These are phyloP conservation scores for Carex pumila DNA, from an alignment of 176 grass and related monocot species.

Conservation along the genomic window DNA sequence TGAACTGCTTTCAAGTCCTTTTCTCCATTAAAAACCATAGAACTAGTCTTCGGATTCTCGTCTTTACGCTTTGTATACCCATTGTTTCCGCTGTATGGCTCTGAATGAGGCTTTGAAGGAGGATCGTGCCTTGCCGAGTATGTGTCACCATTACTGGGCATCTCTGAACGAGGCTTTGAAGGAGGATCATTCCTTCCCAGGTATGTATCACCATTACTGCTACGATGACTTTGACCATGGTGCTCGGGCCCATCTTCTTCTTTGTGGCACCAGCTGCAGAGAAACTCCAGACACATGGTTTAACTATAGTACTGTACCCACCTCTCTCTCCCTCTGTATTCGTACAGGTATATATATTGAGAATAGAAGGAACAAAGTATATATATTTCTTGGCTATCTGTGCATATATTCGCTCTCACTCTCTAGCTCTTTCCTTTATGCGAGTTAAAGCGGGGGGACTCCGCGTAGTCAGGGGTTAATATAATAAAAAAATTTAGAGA, in stretches of 20 bases:
- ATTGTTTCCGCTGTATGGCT: neutral
- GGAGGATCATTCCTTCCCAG: neutral
- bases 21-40: neutral
- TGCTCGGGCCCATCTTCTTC: neutral
- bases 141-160: neutral
- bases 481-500: neutral
- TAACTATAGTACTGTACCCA: neutral
- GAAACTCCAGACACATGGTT: slow-evolving; percentile 10
- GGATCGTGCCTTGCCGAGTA: neutral
- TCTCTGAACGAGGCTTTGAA: neutral
- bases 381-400: neutral
- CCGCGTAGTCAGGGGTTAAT: neutral
- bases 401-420: neutral
- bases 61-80: neutral
- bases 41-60: neutral
- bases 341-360: neutral
- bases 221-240: neutral
- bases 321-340: neutral
- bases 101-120: neutral
- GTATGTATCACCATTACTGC: neutral
- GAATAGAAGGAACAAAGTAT: neutral
- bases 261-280: neutral
- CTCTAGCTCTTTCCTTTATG: neutral
- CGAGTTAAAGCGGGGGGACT: neutral
- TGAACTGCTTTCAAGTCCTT: neutral